These are phyloP conservation scores for Phalaenopsis equestris DNA, from an alignment of 106 monocot species.

Conservation along the genomic window DNA sequence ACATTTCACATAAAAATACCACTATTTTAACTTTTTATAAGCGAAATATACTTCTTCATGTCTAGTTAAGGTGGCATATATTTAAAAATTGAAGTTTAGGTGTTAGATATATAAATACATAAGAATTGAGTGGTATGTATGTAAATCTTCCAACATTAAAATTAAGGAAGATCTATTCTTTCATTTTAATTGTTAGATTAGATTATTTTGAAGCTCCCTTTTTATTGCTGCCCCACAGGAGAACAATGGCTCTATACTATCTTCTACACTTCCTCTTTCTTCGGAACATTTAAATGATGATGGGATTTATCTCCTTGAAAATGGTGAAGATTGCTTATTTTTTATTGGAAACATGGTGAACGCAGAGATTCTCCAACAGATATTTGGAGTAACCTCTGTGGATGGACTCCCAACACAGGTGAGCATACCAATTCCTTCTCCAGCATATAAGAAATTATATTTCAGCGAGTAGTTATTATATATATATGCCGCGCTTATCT, in stretches of 20 bases:
- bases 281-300: slow-evolving; percentile 82
- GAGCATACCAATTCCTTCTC: slow-evolving; percentile 2
- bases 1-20: too few relatives aligned
- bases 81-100: too few relatives aligned
- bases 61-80: too few relatives aligned
- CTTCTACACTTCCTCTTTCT: slow-evolving; percentile 66
- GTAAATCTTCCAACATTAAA: background rate
- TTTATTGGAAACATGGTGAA: slow-evolving; percentile 73
- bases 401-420: slow-evolving; percentile 73
- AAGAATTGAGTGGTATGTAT: too few relatives aligned
- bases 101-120: too few relatives aligned
- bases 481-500: background rate
- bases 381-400: slow-evolving; percentile 73
- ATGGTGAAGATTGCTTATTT: slow-evolving; percentile 94
- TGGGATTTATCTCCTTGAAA: slow-evolving; percentile 93
- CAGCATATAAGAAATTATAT: background rate
- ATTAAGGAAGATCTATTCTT: background rate
- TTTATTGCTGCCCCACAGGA: slow-evolving; percentile 25
- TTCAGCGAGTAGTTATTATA: background rate
- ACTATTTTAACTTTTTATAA: too few relatives aligned
- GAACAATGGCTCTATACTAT: slow-evolving; percentile 44
- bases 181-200: slow-evolving; percentile 1
- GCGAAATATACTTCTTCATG: too few relatives aligned
- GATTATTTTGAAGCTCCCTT: background rate
- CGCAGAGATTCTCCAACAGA: slow-evolving; percentile 52